Percentiles rank a stretch among this genome's conserved stretches.
Conservation (phyloP, 257 asterid species). For the Solanum bulbocastanum region DNA sequence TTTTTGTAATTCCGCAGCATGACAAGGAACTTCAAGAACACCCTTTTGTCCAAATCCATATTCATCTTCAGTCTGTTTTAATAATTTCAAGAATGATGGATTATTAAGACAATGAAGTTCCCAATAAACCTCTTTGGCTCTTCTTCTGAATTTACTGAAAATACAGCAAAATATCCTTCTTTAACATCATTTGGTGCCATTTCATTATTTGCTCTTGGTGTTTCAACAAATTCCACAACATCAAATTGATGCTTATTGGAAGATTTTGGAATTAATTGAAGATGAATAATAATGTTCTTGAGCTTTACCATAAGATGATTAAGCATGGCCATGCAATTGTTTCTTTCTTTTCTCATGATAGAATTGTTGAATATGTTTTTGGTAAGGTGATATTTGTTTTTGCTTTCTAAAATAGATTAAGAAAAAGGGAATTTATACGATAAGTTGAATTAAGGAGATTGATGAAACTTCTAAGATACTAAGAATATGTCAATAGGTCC, state of each 20-base stretch:
- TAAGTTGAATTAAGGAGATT: neutral
- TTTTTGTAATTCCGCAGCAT: neutral
- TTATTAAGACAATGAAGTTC: slow-evolving; percentile 7
- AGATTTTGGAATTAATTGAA: neutral
- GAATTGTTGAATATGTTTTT: neutral
- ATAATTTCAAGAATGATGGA: slow-evolving; percentile 13
- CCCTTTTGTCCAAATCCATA: too few species aligned
- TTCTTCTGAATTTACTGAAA: neutral
- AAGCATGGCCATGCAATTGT: neutral
- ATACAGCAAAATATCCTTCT: neutral
- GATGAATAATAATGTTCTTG: neutral
- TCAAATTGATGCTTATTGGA: neutral
- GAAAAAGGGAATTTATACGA: neutral
- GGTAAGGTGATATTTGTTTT: neutral
- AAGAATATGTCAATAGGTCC: neutral
- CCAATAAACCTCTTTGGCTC: slow-evolving; percentile 18
- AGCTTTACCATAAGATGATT: neutral
- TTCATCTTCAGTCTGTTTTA: too few species aligned
- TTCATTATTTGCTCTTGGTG: neutral
- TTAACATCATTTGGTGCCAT: neutral
- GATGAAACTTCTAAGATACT: neutral
- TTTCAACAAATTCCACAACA: neutral
- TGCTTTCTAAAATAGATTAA: neutral
- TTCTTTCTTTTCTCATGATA: neutral
- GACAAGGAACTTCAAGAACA: too few species aligned